Evolutionary conservation across 345 rosid genomes (phyloP).

Genomic region (Camelina sativa): DNA sequence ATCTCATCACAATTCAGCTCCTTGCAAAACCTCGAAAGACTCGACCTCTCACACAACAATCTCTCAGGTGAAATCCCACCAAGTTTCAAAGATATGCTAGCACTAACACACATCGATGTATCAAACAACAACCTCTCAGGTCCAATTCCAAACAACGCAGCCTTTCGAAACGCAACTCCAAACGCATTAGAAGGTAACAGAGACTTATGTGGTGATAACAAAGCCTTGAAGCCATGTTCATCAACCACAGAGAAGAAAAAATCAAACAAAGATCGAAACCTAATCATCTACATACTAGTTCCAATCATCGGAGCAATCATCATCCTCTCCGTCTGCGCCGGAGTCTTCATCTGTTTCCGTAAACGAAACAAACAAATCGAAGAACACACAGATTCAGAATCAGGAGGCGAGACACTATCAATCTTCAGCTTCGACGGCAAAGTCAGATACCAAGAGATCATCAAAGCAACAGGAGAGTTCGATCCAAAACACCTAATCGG

Average conservation of each 20-base stretch:
- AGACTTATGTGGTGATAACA: constrained; percentile 46
- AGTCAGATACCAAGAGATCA: constrained; percentile 46
- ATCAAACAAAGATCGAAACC: constrained; percentile 33
- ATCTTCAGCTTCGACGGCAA: constrained; percentile 48
- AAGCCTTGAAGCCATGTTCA: constrained; percentile 43
- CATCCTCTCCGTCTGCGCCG: constrained; percentile 38
- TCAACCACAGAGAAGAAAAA: constrained; percentile 4
- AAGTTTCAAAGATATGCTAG: constrained; percentile 17
- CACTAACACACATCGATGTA: constrained; percentile 41
- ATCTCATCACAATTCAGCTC: constrained; percentile 40
- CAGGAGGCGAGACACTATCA: constrained; percentile 37
- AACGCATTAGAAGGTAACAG: constrained; percentile 46
- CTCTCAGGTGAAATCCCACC: constrained; percentile 48
- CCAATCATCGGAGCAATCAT: constrained; percentile 39
- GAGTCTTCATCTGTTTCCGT: constrained; percentile 37
- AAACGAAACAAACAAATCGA: constrained; percentile 29
- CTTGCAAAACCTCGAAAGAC: constrained; percentile 33
- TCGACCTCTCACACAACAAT: constrained; percentile 49
- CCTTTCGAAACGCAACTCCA: constrained; percentile 39
- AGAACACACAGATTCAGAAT: constrained; percentile 24
- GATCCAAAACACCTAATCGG: constrained; percentile 48
- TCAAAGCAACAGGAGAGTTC: constrained; percentile 50
- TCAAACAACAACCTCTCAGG: constrained; percentile 51
- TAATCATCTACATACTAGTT: constrained; percentile 37
- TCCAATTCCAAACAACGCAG: constrained; percentile 46